A percentile compares a stretch with the other conserved stretches of the same genome.
phyloP scores from a whole-genome alignment of 2,329 filamentous ascomycete genomes.

The Tolypocladium nubicola region DNA sequence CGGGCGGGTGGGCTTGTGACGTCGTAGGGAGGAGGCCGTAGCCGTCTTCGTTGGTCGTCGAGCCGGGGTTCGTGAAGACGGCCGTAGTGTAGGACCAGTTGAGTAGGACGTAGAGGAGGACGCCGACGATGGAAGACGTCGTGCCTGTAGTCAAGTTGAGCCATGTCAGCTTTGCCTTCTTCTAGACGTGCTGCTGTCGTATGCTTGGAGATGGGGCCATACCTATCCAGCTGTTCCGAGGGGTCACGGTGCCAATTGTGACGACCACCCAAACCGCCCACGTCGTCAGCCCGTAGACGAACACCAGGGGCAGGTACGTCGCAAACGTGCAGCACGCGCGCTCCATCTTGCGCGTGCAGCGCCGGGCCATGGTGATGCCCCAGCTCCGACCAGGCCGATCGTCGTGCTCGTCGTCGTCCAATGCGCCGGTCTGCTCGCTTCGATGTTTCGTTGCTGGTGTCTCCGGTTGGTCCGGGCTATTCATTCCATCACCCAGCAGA shows the following conservation, averaged over 20 bases:
- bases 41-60: conserved; percentile 51
- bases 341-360: conserved; percentile 62
- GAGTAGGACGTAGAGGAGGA: conserved; percentile 65
- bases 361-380: conserved; percentile 36
- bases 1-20: conserved; percentile 39
- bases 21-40: conserved; percentile 74
- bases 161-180: conserved; percentile 4
- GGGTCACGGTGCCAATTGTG: conserved; percentile 52
- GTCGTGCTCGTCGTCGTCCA: conserved; percentile 7
- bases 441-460: neutral
- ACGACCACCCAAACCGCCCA: conserved; percentile 90
- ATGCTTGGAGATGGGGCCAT: conserved; percentile 4
- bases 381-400: conserved; percentile 4
- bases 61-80: conserved; percentile 85
- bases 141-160: conserved; percentile 29
- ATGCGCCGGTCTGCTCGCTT: conserved; percentile 1
- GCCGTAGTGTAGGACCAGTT: conserved; percentile 87
- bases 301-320: conserved; percentile 76
- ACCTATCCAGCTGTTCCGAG: conserved; percentile 48
- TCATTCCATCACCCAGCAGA: neutral
- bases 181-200: neutral
- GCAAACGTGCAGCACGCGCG: conserved; percentile 71
- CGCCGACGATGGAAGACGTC: conserved; percentile 49
- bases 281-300: conserved; percentile 82
- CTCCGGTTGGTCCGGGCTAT: neutral